These are phyloP conservation scores for Sicyos baderoa DNA, from an alignment of 306 rosid genomes.

Conservation along the genomic window DNA sequence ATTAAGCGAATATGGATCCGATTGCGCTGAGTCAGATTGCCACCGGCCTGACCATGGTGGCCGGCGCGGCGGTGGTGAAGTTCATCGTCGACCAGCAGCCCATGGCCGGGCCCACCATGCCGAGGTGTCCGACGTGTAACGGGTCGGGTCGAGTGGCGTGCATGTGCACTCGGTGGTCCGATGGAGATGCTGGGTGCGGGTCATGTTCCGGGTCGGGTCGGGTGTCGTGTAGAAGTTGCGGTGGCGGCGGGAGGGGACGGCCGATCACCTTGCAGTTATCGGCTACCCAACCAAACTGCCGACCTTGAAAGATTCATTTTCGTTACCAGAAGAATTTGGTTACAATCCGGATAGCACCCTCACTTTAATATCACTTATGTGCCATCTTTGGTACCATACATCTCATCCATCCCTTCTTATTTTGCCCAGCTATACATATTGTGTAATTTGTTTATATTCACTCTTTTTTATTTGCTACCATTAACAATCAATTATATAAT, in stretches of 20 bases:
- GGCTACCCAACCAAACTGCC: neutral
- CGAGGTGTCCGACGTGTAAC: slow-evolving; percentile 65
- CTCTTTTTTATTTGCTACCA: no score
- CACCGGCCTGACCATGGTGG: slow-evolving; percentile 69
- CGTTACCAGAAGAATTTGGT: no score
- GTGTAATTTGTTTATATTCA: no score
- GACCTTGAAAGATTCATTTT: no score
- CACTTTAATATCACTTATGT: no score
- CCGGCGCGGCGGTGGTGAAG: slow-evolving; percentile 74
- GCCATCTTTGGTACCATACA: no score
- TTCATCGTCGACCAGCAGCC: slow-evolving; percentile 63
- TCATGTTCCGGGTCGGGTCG: slow-evolving; percentile 81
- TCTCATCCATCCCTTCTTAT: no score
- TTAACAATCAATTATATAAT: no score
- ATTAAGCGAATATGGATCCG: slow-evolving; percentile 39
- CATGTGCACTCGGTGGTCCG: slow-evolving; percentile 76
- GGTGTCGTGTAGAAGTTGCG: slow-evolving; percentile 62
- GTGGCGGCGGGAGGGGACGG: slow-evolving; percentile 76
- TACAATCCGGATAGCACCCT: no score
- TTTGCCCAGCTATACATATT: no score
- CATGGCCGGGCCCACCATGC: slow-evolving; percentile 61
- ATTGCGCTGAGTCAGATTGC: slow-evolving; percentile 67
- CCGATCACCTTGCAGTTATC: slow-evolving; percentile 42
- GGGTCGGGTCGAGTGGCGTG: slow-evolving; percentile 78
- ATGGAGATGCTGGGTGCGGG: slow-evolving; percentile 67